Base-by-base conservation (phyloP, 768 basidiomycete species). In the Trametes cubensis region DNA sequence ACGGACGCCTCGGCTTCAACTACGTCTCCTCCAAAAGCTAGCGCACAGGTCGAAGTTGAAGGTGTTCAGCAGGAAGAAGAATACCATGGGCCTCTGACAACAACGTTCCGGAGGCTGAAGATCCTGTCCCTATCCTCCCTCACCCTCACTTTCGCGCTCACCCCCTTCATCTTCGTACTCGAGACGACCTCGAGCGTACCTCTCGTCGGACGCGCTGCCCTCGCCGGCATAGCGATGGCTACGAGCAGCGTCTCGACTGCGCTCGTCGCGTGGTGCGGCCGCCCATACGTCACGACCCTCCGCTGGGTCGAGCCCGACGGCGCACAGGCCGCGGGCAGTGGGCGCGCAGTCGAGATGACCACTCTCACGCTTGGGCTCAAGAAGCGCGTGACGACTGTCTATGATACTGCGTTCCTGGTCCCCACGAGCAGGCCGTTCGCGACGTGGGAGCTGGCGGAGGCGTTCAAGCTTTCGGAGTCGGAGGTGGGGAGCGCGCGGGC, bases 51-150 rank as follows among this genome's bases (percentile, higher is more conserved):
- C 23, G 26, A 18, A 20, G 18, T 28, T 20, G 51, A 57, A 18
- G 11, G 47, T 18, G 34, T 40, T 21, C 48, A 60, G n/a, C 40
- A 62, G 54, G 73, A 72, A 54, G 68, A 72, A 26, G 69, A 75
- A n/a, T 94, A 94, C 70, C 74, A 80, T 64, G 93, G 91, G 0
- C 93, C 92, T 2, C 77, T 94, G 41, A 75, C 86, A 0, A 72
- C 78, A 46, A 90, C 92, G 1, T 94, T 92, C 77, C 83, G 85
- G 58, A 83, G 84, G 23, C 81, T 94, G 58, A 94, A 95, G 72
- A 74, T 92, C 10, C 93, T 95, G 77, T 94, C 92, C 14, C 76
- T 95, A 0, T 84, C 86, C 23, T 93, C 93, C 0, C 81, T 95
- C 49, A 80, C 80, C 2, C 80, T 92, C 51, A 87, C 90, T 11